Percentiles rank a stretch among this genome's conserved stretches.
phyloP scores from a whole-genome alignment of 2,329 filamentous ascomycete species.

The Magnaporthales sp. region DNA sequence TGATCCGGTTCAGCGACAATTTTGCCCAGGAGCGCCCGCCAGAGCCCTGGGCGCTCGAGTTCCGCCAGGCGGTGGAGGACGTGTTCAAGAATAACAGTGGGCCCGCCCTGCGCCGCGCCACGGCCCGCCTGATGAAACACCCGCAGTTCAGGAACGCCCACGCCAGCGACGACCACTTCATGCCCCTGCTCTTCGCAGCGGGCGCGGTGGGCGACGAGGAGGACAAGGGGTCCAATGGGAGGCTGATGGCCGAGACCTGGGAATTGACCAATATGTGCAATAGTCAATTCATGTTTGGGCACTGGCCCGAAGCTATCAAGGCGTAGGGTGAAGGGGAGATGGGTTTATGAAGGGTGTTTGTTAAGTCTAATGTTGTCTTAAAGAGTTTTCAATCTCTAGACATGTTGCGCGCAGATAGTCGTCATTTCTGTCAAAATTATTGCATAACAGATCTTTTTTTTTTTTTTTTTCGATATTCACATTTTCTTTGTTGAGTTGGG shows the following conservation, averaged over 20 bases:
- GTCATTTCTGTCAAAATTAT: neutral
- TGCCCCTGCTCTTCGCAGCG: conserved; percentile 55
- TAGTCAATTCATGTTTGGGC: conserved; percentile 47
- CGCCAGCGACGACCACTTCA: conserved; percentile 63
- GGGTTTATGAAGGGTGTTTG: neutral
- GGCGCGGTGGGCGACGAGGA: conserved; percentile 42
- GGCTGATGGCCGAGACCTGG: conserved; percentile 53
- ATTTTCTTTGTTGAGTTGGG: no score
- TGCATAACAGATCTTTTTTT: no score
- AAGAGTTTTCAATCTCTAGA: neutral
- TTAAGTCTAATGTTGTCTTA: neutral
- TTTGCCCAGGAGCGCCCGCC: conserved; percentile 52
- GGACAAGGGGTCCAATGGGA: conserved; percentile 29
- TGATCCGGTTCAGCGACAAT: conserved; percentile 55
- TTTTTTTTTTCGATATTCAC: no score
- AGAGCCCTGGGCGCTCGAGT: conserved; percentile 52
- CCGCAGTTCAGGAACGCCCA: conserved; percentile 58
- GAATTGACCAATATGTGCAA: conserved; percentile 59
- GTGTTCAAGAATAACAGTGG: conserved; percentile 31
- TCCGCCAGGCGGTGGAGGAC: conserved; percentile 56
- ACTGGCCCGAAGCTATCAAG: conserved; percentile 14
- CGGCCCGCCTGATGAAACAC: conserved; percentile 60
- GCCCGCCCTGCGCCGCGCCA: conserved; percentile 40
- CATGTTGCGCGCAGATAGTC: neutral
- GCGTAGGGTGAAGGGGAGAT: neutral